Conservation (phyloP, 345 rosid species). For the Lepidium africanum region DNA sequence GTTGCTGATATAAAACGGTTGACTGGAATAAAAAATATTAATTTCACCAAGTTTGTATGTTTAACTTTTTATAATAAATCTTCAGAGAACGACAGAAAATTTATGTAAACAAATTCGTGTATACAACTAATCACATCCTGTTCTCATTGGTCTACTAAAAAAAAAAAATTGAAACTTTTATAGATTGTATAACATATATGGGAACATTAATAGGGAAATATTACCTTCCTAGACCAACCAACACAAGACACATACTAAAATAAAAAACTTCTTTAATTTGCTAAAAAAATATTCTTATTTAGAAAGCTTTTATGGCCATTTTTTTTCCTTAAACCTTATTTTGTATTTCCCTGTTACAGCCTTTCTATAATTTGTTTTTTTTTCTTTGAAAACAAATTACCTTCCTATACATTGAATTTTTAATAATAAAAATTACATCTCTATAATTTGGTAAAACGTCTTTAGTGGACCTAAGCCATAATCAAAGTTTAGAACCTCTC, state of each 20-base stretch:
- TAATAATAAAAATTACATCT: not conserved
- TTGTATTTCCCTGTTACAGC: not conserved
- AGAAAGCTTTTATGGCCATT: conserved; percentile 6
- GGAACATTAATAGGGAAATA: not conserved
- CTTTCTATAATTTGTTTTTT: conserved; percentile 5
- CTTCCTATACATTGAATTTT: not conserved
- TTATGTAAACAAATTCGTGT: not conserved
- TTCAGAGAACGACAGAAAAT: no score
- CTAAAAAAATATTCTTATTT: conserved; percentile 6
- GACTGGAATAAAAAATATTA: no score
- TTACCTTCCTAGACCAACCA: no score
- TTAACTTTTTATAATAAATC: no score
- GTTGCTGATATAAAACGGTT: no score
- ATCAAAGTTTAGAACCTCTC: conserved; percentile 14
- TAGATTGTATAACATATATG: not conserved
- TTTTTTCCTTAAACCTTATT: not conserved
- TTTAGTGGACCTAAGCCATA: conserved; percentile 13
- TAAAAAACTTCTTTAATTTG: not conserved
- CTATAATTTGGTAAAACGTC: not conserved
- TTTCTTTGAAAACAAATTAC: not conserved
- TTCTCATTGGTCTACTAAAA: not conserved
- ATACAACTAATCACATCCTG: not conserved
- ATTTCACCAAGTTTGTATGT: no score
- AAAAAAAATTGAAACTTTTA: not conserved
- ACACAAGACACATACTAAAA: no score